Base-by-base conservation (phyloP, 805 yeast species). In the Ogataea corticis region DNA sequence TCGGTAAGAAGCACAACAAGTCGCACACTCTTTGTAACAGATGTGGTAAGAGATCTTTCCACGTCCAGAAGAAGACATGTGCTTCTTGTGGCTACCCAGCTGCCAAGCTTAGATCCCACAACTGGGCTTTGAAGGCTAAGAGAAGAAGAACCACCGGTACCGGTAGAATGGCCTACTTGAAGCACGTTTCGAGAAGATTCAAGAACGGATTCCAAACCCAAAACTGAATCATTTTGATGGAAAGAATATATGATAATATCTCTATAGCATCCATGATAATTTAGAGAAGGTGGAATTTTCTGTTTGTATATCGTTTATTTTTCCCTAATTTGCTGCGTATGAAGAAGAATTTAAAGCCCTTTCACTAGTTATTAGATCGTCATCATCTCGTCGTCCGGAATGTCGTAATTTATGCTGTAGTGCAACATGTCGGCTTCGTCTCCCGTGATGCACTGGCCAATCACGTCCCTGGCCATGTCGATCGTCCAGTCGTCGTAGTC, bases 111-210 rank as follows among this genome's bases (percentile, higher is more conserved):
- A 91, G 99, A 87, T 84, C 89, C 70, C 86, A 78, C 96, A 94
- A 94, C 97, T 94, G 99, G 99, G 97, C 95, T 76, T 77, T 78
- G 63, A 94, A 94, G 87, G 96, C 97, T 71, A 88, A 91, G 86
- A 90, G 99, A 89, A 90, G 99, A 88, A 86, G 87, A 77, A 94
- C 99, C 65, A 91, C 97, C 66, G 99, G 99, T 83, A 84, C 98
- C 75, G 99, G 99, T 79, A 95, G 99, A 82, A 88, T 89, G 95
- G 81, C 91, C 75, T 82, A 92, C 90, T 84, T 94, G 77, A 94
- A 92, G 83, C 85, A 83, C 77, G 96, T 94, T 67, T 78, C 94
- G 65, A 91, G 98, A 85, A 88, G 90, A 82, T 92, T 92, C 87
- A 88, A 91, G 87, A 92, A 92, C 85, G 96, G 90, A 74, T 94